Evolutionary conservation across 1,284 basidiomycete species (phyloP).

Genomic region (Papiliotrema flavescens): DNA sequence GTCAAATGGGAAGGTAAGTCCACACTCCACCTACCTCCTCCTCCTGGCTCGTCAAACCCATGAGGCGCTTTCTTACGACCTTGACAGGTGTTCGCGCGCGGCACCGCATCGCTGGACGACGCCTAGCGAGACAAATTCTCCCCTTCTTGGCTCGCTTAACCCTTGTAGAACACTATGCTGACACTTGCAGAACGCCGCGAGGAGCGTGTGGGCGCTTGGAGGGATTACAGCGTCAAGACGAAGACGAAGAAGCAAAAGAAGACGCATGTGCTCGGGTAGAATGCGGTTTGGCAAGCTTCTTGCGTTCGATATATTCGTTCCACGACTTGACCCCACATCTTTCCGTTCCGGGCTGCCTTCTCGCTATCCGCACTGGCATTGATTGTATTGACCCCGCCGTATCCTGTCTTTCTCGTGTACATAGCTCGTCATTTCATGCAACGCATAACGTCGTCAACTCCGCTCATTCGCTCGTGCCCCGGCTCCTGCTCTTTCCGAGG

Average conservation of each 20-base stretch:
- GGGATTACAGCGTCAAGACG: conserved; percentile 37
- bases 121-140: neutral
- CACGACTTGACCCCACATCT: neutral
- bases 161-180: conserved; percentile 27
- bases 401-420: neutral
- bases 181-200: conserved; percentile 43
- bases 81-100: conserved; percentile 1
- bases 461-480: too few species aligned
- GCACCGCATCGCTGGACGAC: too few species aligned
- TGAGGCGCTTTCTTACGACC: conserved; percentile 11
- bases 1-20: conserved; percentile 54
- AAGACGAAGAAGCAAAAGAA: conserved; percentile 43
- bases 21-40: neutral
- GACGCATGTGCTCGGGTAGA: conserved; percentile 36
- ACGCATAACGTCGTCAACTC: neutral
- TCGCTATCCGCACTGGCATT: too few species aligned
- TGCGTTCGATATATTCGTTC: too few species aligned
- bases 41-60: neutral
- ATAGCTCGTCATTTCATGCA: neutral
- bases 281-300: neutral
- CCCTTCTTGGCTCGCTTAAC: too few species aligned
- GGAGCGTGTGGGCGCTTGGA: conserved; percentile 44
- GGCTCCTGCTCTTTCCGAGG: conserved; percentile 33
- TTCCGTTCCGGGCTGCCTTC: neutral
- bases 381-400: neutral